Percentiles rank a stretch among this genome's conserved stretches.
These are phyloP conservation scores for Rhodotorula sp. DNA, from an alignment of 1,284 basidiomycete genomes.

Conservation along the genomic window DNA sequence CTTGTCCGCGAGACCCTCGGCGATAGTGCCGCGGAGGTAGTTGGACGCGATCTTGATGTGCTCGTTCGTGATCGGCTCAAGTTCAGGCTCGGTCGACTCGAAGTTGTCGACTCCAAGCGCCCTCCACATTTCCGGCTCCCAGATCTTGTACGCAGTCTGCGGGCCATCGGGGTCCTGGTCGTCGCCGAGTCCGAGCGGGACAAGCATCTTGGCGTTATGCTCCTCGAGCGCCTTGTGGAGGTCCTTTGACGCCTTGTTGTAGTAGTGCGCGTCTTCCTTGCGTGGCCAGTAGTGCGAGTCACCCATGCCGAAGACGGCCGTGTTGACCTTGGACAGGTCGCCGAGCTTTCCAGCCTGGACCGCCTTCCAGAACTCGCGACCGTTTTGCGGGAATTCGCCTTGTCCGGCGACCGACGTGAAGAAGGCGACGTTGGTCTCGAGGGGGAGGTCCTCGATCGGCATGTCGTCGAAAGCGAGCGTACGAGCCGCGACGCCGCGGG, in stretches of 20 bases:
- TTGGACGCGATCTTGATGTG: slow-evolving; percentile 98
- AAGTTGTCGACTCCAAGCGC: slow-evolving; percentile 86
- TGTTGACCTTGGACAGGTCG: slow-evolving; percentile 63
- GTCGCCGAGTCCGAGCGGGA: slow-evolving; percentile 83
- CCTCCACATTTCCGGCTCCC: slow-evolving; percentile 94
- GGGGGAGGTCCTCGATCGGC: slow-evolving; percentile 67
- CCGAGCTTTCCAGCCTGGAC: slow-evolving; percentile 55
- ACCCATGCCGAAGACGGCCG: slow-evolving; percentile 89
- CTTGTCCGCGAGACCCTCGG: slow-evolving; percentile 79
- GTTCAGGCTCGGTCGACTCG: slow-evolving; percentile 87
- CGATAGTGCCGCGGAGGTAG: slow-evolving; percentile 92
- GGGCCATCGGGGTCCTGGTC: slow-evolving; percentile 97
- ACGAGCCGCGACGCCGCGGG: slow-evolving; percentile 76
- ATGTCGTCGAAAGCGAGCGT: slow-evolving; percentile 73
- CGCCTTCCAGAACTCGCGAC: slow-evolving; percentile 83
- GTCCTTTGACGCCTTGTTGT: slow-evolving; percentile 96
- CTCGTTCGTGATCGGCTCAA: slow-evolving; percentile 97
- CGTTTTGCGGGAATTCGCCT: slow-evolving; percentile 97
- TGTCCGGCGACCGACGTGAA: slow-evolving; percentile 97
- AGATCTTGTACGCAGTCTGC: slow-evolving; percentile 92
- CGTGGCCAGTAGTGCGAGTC: slow-evolving; percentile 99
- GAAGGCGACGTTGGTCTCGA: slow-evolving; percentile 72
- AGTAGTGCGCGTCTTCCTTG: slow-evolving; percentile 91
- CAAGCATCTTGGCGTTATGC: slow-evolving; percentile 67
- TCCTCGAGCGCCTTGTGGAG: slow-evolving; percentile 69